phyloP scores from a whole-genome alignment of 257 asterid species.

The Nicotiana benthamiana region DNA sequence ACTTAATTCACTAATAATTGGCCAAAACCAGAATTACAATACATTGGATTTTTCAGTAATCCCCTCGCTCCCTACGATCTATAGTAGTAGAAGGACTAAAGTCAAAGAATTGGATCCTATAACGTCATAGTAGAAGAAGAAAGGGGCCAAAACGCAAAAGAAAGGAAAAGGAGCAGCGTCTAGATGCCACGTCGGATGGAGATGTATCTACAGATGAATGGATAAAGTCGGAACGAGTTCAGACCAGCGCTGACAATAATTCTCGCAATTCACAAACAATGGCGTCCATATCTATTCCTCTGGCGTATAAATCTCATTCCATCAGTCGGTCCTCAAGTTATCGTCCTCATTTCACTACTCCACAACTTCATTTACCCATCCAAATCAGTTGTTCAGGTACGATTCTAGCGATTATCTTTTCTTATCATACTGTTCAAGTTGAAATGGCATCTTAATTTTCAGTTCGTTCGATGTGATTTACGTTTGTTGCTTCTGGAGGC shows the following conservation, averaged over 20 bases:
- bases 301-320: conserved; percentile 34
- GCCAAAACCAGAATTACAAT: too few species aligned
- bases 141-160: background rate
- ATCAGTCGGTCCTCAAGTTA: conserved; percentile 15
- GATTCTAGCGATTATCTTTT: background rate
- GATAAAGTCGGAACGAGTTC: conserved; percentile 15
- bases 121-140: too few species aligned
- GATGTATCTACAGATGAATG: background rate
- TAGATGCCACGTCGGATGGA: conserved; percentile 17
- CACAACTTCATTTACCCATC: conserved; percentile 19
- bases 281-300: conserved; percentile 47
- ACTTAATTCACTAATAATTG: too few species aligned
- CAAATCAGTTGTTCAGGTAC: conserved; percentile 56
- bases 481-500: background rate
- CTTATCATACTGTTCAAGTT: background rate
- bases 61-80: too few species aligned
- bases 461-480: background rate
- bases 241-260: background rate
- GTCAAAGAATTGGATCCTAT: too few species aligned
- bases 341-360: conserved; percentile 13
- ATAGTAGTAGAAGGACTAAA: too few species aligned
- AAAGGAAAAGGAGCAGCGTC: background rate
- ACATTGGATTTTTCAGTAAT: too few species aligned
- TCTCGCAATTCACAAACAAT: conserved; percentile 13
- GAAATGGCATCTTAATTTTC: background rate